Evolutionary conservation across 1,284 basidiomycete genomes (phyloP), one percentile per base, ranked within the genome.

Genomic region (Exsudoporus floridanus): DNA sequence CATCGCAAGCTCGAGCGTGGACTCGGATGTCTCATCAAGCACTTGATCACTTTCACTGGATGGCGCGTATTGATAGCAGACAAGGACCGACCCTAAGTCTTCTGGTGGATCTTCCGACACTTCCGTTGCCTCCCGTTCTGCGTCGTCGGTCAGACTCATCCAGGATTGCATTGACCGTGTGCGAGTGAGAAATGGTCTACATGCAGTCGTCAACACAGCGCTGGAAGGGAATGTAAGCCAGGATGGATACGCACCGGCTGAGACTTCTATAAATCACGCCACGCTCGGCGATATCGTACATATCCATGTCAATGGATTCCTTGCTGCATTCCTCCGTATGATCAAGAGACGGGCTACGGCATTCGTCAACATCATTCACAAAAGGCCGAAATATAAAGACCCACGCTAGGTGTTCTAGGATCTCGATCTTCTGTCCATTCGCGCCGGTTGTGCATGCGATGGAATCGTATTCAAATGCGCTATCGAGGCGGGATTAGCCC

Each of bases 171-270:
- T 49, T 7, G 45, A 42, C 25, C 18, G 43, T 13, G 41, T 38
- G 19, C 25, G 23, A 19, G 42, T 37, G 10, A 40, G 37, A 12
- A 42, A 42, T 7, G 41, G 49, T 34, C 60, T 65, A 21, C 4
- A 5, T 42, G 19, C 18, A 30, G 7, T 23, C 9, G 9, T 57
- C 34, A 63, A 25, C 27, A 38, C 18, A 5, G 18, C 12, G 1
- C 18, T 16, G 5, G n/a, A 30, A 6, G 2, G 13, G 36, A 19
- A 30, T 12, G 13, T 13, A 5, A 10, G 6, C 3, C 1, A 4
- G 36, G 7, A 28, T 18, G 14, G 14, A 36, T 31, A 46, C 56
- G 13, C 13, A 66, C 64, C 43, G 59, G 23, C 61, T 60, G 18
- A 39, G 36, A 14, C 39, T 40, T 34, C 50, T 33, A 25, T 18